A percentile compares a stretch with the other conserved stretches of the same genome.
phyloP scores from a whole-genome alignment of 176 grass and related monocot genomes.

The Oryza australiensis region DNA sequence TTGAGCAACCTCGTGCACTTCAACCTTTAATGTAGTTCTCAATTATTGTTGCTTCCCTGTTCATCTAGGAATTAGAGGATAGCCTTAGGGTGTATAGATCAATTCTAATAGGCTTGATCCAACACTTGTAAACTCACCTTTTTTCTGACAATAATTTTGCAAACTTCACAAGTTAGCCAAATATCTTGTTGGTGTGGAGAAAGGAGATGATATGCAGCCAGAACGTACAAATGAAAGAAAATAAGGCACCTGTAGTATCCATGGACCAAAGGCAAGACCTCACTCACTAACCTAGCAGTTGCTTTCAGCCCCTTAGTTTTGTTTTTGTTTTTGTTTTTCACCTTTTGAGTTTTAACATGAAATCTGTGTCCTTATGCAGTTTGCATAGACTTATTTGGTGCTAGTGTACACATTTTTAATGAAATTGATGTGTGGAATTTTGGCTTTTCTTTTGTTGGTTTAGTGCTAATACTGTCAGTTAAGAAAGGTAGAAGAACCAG shows the following conservation, averaged over 20 bases:
- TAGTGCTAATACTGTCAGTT: neutral
- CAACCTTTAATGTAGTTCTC: neutral
- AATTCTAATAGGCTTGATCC: neutral
- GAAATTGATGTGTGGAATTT: neutral
- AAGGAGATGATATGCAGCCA: neutral
- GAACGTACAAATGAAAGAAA: neutral
- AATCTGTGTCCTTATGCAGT: neutral
- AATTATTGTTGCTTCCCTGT: conserved; percentile 1
- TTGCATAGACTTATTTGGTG: neutral
- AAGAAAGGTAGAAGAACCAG: neutral
- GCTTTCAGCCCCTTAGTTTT: neutral
- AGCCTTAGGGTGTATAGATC: neutral
- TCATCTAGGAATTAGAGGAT: conserved; percentile 7
- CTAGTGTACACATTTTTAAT: neutral
- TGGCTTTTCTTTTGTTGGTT: neutral
- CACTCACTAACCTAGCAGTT: neutral
- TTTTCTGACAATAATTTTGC: neutral
- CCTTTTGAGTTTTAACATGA: neutral
- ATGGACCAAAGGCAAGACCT: neutral
- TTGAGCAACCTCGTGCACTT: neutral
- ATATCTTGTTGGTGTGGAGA: neutral
- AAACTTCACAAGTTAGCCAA: neutral
- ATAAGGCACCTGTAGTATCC: neutral
- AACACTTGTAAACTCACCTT: neutral
- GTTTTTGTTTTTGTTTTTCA: neutral